These are phyloP conservation scores for Sarocladium oryzae DNA, from an alignment of 2,329 filamentous ascomycete genomes.

Conservation along the genomic window DNA sequence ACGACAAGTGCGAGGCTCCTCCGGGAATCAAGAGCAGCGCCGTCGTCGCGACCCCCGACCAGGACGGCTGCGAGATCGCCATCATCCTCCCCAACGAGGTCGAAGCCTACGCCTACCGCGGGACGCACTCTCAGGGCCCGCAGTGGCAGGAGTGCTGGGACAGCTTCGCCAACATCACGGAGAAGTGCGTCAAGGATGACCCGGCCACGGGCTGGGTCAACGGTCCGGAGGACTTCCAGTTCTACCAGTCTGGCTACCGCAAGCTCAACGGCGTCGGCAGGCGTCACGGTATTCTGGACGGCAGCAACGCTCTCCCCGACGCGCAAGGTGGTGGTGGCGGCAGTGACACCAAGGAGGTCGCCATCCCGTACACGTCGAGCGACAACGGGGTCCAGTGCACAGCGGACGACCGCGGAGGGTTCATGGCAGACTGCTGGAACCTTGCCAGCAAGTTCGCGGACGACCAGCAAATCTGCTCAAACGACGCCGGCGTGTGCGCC, in stretches of 20 bases:
- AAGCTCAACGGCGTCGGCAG: not conserved
- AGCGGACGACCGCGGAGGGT: not conserved
- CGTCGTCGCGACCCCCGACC: not conserved
- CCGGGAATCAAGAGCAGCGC: not conserved
- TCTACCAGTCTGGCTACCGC: not conserved
- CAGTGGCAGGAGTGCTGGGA: slow-evolving; percentile 1
- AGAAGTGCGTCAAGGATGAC: slow-evolving; percentile 4
- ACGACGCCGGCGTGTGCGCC: not conserved
- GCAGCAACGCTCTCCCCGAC: not conserved
- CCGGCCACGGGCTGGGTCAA: not conserved
- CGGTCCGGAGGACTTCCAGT: not conserved
- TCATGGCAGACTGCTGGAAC: not conserved
- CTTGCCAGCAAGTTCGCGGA: not conserved
- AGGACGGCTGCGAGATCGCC: not conserved
- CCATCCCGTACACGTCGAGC: not conserved
- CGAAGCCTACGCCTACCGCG: not conserved
- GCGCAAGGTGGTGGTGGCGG: no score
- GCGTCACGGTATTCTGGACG: not conserved
- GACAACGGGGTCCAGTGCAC: not conserved
- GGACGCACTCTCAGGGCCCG: not conserved
- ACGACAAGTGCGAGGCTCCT: not conserved
- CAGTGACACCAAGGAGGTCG: not conserved
- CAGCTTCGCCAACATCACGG: not conserved
- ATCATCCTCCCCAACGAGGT: not conserved
- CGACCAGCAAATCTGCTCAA: not conserved